Conservation (phyloP, 2,329 filamentous ascomycete species). For the Diaporthe helianthi region DNA sequence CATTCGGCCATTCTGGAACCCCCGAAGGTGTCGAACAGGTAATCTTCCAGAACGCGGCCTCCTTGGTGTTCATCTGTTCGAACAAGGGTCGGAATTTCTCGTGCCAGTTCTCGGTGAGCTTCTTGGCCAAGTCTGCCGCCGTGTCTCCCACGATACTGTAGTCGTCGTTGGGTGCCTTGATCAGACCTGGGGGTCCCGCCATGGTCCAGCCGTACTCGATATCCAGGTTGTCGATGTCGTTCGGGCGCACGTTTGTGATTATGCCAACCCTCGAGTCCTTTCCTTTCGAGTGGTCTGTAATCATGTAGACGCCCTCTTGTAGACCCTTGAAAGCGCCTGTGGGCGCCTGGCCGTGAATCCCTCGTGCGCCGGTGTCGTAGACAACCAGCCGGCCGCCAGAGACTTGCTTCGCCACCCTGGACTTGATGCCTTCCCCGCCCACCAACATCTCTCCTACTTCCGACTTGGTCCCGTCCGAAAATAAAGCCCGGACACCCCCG, state of each 20-base stretch:
- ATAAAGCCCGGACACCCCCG: slow-evolving; percentile 62
- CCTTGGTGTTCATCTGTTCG: slow-evolving; percentile 61
- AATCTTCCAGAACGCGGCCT: slow-evolving; percentile 72
- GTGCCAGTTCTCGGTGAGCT: slow-evolving; percentile 62
- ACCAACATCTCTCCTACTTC: slow-evolving; percentile 65
- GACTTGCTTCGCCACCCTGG: slow-evolving; percentile 65
- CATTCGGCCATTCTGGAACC: slow-evolving; percentile 66
- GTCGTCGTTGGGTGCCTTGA: slow-evolving; percentile 65
- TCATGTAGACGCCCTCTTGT: slow-evolving; percentile 68
- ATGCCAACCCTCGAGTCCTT: slow-evolving; percentile 55
- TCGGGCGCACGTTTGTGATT: slow-evolving; percentile 69
- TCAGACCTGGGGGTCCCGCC: slow-evolving; percentile 62
- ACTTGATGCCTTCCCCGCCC: slow-evolving; percentile 69
- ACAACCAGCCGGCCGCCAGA: slow-evolving; percentile 64
- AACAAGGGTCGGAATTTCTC: slow-evolving; percentile 62
- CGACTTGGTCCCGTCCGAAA: slow-evolving; percentile 66
- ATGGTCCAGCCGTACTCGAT: slow-evolving; percentile 70
- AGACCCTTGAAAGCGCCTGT: slow-evolving; percentile 66
- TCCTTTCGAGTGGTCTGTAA: slow-evolving; percentile 55
- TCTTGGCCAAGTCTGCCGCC: slow-evolving; percentile 65
- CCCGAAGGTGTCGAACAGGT: slow-evolving; percentile 66
- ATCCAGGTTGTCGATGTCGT: slow-evolving; percentile 64
- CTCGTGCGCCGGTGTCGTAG: slow-evolving; percentile 68
- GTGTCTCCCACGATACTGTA: slow-evolving; percentile 62
- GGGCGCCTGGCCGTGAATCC: slow-evolving; percentile 71